Evolutionary conservation across 2,329 filamentous ascomycete genomes (phyloP).

Genomic region (Curvularia sp.): DNA sequence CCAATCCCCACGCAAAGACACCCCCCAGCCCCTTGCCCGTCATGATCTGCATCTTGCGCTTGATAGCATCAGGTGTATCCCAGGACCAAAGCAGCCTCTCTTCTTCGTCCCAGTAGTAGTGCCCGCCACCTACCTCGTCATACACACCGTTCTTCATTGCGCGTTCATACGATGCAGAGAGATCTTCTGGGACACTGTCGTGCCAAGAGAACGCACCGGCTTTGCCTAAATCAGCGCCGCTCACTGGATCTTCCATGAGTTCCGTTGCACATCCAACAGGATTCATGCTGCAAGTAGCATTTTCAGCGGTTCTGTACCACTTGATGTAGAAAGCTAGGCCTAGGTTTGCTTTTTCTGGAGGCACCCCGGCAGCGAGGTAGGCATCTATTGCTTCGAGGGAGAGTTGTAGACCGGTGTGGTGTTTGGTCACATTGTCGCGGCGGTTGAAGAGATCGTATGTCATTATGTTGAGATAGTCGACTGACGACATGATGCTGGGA

Average conservation of each 20-base stretch:
- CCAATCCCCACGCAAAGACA: slow-evolving; percentile 76
- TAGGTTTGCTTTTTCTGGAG: slow-evolving; percentile 64
- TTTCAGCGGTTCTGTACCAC: slow-evolving; percentile 63
- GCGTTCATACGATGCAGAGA: slow-evolving; percentile 63
- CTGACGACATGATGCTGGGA: slow-evolving; percentile 62
- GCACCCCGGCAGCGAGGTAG: slow-evolving; percentile 65
- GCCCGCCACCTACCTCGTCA: slow-evolving; percentile 66
- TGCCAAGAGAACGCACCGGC: slow-evolving; percentile 63
- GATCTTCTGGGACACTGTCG: slow-evolving; percentile 46
- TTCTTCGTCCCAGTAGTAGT: slow-evolving; percentile 70
- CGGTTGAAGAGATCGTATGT: slow-evolving; percentile 75
- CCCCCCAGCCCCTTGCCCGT: slow-evolving; percentile 66
- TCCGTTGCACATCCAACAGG: slow-evolving; percentile 67
- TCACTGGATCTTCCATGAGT: slow-evolving; percentile 65
- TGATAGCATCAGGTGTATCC: slow-evolving; percentile 68
- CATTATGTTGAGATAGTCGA: slow-evolving; percentile 77
- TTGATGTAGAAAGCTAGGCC: slow-evolving; percentile 74
- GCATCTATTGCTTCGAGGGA: slow-evolving; percentile 64
- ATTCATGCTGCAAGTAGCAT: slow-evolving; percentile 54
- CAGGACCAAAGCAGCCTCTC: slow-evolving; percentile 74
- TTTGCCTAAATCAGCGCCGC: slow-evolving; percentile 65
- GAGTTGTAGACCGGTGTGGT: slow-evolving; percentile 66
- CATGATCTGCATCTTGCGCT: slow-evolving; percentile 67
- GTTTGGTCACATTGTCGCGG: slow-evolving; percentile 67
- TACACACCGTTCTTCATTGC: slow-evolving; percentile 63